A percentile compares a stretch with the other conserved stretches of the same genome.
Evolutionary conservation across 371 early-diverging fungal species (phyloP).

Genomic region (Syncephalastrum monosporum): DNA sequence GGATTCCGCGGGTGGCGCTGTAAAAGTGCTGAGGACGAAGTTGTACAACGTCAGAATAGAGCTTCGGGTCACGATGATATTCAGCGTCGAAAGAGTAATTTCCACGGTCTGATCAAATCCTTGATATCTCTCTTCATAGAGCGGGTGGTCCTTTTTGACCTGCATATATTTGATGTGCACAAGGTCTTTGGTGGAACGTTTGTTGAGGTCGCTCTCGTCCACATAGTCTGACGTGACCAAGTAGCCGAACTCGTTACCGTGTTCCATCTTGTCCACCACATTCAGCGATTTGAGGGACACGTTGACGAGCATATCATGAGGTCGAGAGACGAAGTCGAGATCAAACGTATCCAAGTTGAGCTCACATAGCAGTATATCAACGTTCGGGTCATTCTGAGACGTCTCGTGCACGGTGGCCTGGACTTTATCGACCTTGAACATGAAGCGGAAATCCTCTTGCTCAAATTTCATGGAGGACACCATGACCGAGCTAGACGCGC

Average conservation of each 20-base stretch:
- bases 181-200: slow-evolving; percentile 28
- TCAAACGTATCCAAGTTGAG: slow-evolving; percentile 56
- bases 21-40: slow-evolving; percentile 77
- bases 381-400: slow-evolving; percentile 11
- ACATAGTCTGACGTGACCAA: slow-evolving; percentile 60
- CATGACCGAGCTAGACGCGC: slow-evolving; percentile 25
- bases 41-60: slow-evolving; percentile 74
- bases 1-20: slow-evolving; percentile 19
- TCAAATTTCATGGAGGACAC: slow-evolving; percentile 12
- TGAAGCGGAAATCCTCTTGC: slow-evolving; percentile 65
- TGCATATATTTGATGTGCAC: slow-evolving; percentile 63
- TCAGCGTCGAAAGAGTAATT: slow-evolving; percentile 68
- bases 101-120: slow-evolving; percentile 71
- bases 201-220: slow-evolving; percentile 3
- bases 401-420: slow-evolving; percentile 62
- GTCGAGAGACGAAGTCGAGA: slow-evolving; percentile 57
- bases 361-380: slow-evolving; percentile 50
- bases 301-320: slow-evolving; percentile 56
- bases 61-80: slow-evolving; percentile 68
- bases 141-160: slow-evolving; percentile 57
- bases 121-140: slow-evolving; percentile 52
- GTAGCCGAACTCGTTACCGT: slow-evolving; percentile 55
- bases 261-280: slow-evolving; percentile 59
- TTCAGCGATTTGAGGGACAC: slow-evolving; percentile 63
- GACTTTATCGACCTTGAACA: slow-evolving; percentile 72